These are phyloP conservation scores for Candida sonorensis DNA, from an alignment of 805 yeast species.

Conservation along the genomic window DNA sequence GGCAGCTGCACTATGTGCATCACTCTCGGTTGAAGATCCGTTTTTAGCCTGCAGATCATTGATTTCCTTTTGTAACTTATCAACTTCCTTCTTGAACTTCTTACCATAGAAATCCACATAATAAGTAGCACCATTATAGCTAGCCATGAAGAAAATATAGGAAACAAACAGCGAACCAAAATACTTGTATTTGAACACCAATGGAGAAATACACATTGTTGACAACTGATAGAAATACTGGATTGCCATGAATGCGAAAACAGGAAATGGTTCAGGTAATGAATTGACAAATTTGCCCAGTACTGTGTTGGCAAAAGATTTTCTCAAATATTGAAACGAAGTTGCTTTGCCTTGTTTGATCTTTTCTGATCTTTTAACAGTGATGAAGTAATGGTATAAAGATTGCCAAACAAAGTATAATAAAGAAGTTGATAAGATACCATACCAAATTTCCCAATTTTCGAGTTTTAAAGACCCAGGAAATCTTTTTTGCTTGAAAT, in stretches of 20 bases:
- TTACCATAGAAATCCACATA: slow-evolving; percentile 90
- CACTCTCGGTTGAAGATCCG: too few species aligned
- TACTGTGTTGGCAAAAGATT: slow-evolving; percentile 54
- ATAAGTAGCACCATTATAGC: slow-evolving; percentile 92
- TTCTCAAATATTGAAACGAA: slow-evolving; percentile 77
- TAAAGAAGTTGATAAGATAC: slow-evolving; percentile 71
- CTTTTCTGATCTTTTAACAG: slow-evolving; percentile 69
- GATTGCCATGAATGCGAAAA: slow-evolving; percentile 74
- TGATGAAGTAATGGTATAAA: slow-evolving; percentile 84
- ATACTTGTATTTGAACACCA: slow-evolving; percentile 70
- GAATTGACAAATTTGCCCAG: slow-evolving; percentile 75
- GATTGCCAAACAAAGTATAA: slow-evolving; percentile 89
- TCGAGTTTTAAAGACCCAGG: slow-evolving; percentile 71
- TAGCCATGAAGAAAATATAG: slow-evolving; percentile 70
- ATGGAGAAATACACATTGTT: slow-evolving; percentile 84
- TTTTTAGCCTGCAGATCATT: slow-evolving; percentile 45
- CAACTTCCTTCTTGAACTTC: slow-evolving; percentile 80
- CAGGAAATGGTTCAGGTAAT: slow-evolving; percentile 81
- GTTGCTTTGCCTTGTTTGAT: slow-evolving; percentile 83
- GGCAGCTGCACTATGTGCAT: too few species aligned
- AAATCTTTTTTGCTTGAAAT: slow-evolving; percentile 48
- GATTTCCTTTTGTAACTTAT: slow-evolving; percentile 64
- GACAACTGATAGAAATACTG: slow-evolving; percentile 82
- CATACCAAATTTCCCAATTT: slow-evolving; percentile 67
- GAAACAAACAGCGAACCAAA: slow-evolving; percentile 64